These are phyloP conservation scores for Eugenia klotzschiana DNA, from an alignment of 441 rosid species.

Conservation along the genomic window DNA sequence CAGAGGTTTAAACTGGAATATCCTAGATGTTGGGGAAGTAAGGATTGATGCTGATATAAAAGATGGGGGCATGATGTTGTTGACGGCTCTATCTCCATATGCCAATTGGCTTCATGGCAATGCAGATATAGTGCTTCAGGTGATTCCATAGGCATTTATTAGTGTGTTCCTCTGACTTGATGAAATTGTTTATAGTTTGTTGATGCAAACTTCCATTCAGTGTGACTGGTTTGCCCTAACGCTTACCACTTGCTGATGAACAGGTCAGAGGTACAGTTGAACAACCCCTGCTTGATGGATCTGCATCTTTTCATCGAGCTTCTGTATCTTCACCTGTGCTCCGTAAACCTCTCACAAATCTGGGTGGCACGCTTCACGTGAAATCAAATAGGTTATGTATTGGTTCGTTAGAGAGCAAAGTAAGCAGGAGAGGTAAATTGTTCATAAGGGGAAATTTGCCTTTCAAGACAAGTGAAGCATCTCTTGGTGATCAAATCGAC, in stretches of 20 bases:
- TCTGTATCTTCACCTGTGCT: slow-evolving; percentile 87
- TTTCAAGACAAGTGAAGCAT: slow-evolving; percentile 72
- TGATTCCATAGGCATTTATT: slow-evolving; percentile 7
- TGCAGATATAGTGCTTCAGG: slow-evolving; percentile 97
- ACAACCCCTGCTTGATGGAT: slow-evolving; percentile 86
- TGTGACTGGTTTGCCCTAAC: background rate
- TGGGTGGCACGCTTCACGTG: slow-evolving; percentile 83
- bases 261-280: slow-evolving; percentile 98
- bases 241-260: background rate
- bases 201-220: slow-evolving; percentile 1
- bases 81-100: slow-evolving; percentile 91
- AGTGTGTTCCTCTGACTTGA: background rate
- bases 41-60: slow-evolving; percentile 90
- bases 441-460: slow-evolving; percentile 83
- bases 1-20: slow-evolving; percentile 76
- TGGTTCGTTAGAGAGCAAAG: slow-evolving; percentile 74
- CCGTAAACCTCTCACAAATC: slow-evolving; percentile 80
- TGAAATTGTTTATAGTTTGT: slow-evolving; percentile 1
- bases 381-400: slow-evolving; percentile 86
- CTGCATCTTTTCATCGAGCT: slow-evolving; percentile 88
- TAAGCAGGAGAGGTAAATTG: slow-evolving; percentile 86
- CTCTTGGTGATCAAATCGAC: slow-evolving; percentile 64
- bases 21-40: slow-evolving; percentile 92
- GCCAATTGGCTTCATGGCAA: slow-evolving; percentile 92
- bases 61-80: slow-evolving; percentile 98